Conservation (phyloP, 805 yeast species). For the Candida patagonica region DNA sequence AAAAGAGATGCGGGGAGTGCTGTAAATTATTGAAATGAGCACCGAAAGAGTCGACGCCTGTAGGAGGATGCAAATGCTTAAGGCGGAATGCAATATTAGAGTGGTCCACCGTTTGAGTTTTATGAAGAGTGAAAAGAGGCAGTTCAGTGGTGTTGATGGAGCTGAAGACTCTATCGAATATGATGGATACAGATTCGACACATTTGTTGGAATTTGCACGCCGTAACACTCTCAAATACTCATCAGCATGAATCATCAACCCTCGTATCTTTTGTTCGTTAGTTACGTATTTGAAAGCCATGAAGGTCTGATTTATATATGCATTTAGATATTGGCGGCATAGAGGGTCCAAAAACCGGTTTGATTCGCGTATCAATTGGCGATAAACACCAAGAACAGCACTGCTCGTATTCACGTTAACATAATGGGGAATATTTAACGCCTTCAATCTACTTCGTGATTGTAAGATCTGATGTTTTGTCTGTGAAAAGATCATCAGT, state of each 20-base stretch:
- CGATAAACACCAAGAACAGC: constrained; percentile 11
- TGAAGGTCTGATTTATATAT: constrained; percentile 12
- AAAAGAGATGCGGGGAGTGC: constrained; percentile 6
- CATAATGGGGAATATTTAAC: constrained; percentile 15
- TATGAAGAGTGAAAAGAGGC: constrained; percentile 12
- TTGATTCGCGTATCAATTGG: constrained; percentile 7
- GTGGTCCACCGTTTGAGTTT: constrained; percentile 1
- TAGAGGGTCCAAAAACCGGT: constrained; percentile 15
- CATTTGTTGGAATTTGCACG: constrained; percentile 8
- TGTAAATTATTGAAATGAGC: constrained; percentile 8
- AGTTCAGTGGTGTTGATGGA: constrained; percentile 10
- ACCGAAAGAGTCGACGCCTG: constrained; percentile 6
- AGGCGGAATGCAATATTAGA: constrained; percentile 11
- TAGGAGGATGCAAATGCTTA: constrained; percentile 16
- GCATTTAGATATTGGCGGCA: constrained; percentile 12
- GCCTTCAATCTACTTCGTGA: no score
- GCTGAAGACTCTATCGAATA: constrained; percentile 14
- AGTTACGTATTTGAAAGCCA: constrained; percentile 16
- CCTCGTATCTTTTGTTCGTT: constrained; percentile 9
- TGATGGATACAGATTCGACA: background rate
- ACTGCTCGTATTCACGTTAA: constrained; percentile 1
- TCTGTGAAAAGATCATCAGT: no score
- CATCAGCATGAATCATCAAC: constrained; percentile 10
- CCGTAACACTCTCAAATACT: constrained; percentile 8
- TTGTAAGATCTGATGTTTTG: no score